These are phyloP conservation scores for Citropsis articulata DNA, from an alignment of 345 rosid species.

Conservation along the genomic window DNA sequence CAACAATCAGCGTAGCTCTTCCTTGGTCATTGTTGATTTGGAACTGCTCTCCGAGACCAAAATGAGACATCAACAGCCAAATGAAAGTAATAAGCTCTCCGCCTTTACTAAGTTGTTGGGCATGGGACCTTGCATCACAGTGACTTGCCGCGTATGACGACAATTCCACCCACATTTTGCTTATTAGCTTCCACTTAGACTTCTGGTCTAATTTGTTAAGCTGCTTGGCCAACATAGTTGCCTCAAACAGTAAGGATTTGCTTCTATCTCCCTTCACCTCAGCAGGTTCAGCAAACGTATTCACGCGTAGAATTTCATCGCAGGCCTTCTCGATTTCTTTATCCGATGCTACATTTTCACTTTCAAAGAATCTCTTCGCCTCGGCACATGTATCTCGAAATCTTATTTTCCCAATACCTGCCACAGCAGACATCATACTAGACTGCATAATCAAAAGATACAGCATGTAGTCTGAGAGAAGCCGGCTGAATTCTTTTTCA, in stretches of 20 bases:
- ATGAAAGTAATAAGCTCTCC: conserved; percentile 62
- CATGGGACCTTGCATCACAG: conserved; percentile 50
- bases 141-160: conserved; percentile 55
- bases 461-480: conserved; percentile 59
- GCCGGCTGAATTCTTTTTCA: conserved; percentile 34
- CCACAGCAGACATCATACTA: conserved; percentile 48
- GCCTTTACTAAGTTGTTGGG: conserved; percentile 57
- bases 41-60: conserved; percentile 58
- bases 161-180: conserved; percentile 66
- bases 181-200: conserved; percentile 56
- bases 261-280: no score
- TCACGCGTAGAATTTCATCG: no score
- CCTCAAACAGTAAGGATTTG: no score
- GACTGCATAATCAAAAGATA: conserved; percentile 55
- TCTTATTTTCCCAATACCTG: conserved; percentile 52
- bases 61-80: conserved; percentile 75
- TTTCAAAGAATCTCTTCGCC: conserved; percentile 33
- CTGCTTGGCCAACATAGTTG: no score
- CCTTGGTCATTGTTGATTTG: conserved; percentile 58
- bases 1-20: conserved; percentile 49
- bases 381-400: conserved; percentile 48
- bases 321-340: not conserved
- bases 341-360: conserved; percentile 8
- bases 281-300: no score
- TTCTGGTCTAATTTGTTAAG: not conserved